phyloP scores from a whole-genome alignment of 371 early-diverging fungal species.

The Capillidium rhysosporum region DNA sequence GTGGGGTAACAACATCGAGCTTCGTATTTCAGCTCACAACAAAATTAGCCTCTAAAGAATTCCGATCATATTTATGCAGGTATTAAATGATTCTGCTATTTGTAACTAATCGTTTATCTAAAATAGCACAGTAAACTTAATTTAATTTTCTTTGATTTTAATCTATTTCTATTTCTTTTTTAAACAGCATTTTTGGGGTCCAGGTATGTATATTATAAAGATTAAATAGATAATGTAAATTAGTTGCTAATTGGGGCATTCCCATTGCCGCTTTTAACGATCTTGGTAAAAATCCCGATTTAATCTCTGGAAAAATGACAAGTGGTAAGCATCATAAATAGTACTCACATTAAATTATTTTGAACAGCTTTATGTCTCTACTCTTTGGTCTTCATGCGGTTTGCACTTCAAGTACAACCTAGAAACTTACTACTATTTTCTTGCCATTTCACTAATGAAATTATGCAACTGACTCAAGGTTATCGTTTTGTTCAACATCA shows the following conservation, averaged over 20 bases:
- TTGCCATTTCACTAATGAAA: constrained; percentile 82
- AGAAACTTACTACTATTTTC: constrained; percentile 79
- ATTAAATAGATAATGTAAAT: constrained; percentile 6
- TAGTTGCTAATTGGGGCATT: constrained; percentile 93
- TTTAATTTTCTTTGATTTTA: neutral
- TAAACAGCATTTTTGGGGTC: constrained; percentile 74
- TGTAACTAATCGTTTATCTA: neutral
- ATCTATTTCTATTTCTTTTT: neutral
- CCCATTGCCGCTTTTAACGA: constrained; percentile 92
- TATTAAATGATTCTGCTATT: neutral
- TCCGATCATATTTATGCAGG: constrained; percentile 10
- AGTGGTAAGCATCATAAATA: constrained; percentile 19
- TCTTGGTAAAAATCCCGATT: constrained; percentile 74
- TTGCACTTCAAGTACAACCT: constrained; percentile 84
- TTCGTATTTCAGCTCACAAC: neutral
- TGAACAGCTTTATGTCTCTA: constrained; percentile 23
- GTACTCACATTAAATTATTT: neutral
- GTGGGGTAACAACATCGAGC: neutral
- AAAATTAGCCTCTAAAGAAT: constrained; percentile 5
- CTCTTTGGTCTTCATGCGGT: constrained; percentile 87
- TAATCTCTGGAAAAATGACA: constrained; percentile 93
- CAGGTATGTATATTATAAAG: constrained; percentile 24
- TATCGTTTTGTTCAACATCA: constrained; percentile 61
- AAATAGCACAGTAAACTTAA: constrained; percentile 2
- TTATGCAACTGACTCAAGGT: constrained; percentile 66